Conservation (phyloP, 371 early-diverging fungal genomes). For the Mortierella sp. region DNA sequence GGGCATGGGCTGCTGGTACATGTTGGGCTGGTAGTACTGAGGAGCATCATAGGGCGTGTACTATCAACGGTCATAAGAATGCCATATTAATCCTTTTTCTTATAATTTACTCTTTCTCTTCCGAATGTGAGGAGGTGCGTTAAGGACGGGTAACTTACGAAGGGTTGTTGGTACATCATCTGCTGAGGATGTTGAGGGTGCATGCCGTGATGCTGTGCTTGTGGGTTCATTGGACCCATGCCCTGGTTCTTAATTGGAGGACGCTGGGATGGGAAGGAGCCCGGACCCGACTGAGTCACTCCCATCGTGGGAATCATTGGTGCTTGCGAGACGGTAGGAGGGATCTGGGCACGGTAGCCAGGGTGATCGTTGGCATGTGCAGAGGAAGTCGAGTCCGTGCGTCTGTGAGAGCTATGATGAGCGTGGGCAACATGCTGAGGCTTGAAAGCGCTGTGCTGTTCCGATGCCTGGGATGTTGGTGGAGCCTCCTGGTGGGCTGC, state of each 20-base stretch:
- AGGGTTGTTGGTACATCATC: slow-evolving; percentile 8
- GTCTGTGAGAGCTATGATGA: slow-evolving; percentile 37
- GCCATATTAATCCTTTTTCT: too few species aligned
- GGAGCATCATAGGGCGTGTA: slow-evolving; percentile 38
- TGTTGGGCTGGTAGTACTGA: slow-evolving; percentile 39
- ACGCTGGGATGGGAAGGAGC: slow-evolving; percentile 26
- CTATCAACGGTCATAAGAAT: too few species aligned
- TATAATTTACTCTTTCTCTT: too few species aligned
- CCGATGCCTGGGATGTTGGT: slow-evolving; percentile 18
- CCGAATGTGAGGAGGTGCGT: too few species aligned
- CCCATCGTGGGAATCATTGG: slow-evolving; percentile 36
- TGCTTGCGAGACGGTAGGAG: slow-evolving; percentile 38
- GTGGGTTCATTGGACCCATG: slow-evolving; percentile 44
- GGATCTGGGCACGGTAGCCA: slow-evolving; percentile 38
- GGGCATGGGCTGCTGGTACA: slow-evolving; percentile 52
- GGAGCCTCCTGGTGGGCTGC: slow-evolving; percentile 22
- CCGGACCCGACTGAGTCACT: slow-evolving; percentile 21
- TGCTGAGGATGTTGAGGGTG: slow-evolving; percentile 34
- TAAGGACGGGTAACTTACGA: slow-evolving; percentile 22
- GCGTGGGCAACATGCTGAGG: slow-evolving; percentile 27
- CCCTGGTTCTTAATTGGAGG: slow-evolving; percentile 32
- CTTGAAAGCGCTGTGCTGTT: slow-evolving; percentile 34
- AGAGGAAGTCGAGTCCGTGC: slow-evolving; percentile 49
- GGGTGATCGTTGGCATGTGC: slow-evolving; percentile 40
- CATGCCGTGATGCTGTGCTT: slow-evolving; percentile 38